These are phyloP conservation scores for Arthrobotrys musiformis DNA, from an alignment of 2,329 filamentous ascomycete genomes.

Conservation along the genomic window DNA sequence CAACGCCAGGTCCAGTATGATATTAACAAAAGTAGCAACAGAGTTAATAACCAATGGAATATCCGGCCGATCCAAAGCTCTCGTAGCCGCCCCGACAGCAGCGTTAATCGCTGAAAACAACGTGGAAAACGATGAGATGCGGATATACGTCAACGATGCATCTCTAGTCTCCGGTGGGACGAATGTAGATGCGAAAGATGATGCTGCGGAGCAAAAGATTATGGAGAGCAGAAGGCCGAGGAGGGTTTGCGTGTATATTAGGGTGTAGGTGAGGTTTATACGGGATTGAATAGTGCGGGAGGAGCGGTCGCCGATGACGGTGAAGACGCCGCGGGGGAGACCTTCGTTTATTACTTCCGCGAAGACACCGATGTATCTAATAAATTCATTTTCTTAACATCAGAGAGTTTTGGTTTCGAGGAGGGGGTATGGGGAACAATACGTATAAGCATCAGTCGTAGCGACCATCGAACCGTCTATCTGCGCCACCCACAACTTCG, in stretches of 20 bases:
- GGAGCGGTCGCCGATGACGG: conserved; percentile 74
- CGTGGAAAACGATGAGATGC: conserved; percentile 72
- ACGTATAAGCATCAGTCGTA: conserved; percentile 68
- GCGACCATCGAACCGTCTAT: conserved; percentile 73
- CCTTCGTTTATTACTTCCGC: conserved; percentile 78
- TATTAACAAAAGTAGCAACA: conserved; percentile 74
- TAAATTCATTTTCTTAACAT: too few species aligned
- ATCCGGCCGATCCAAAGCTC: conserved; percentile 75
- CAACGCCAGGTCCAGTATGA: conserved; percentile 73
- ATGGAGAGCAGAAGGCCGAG: conserved; percentile 72
- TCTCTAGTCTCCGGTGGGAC: conserved; percentile 71
- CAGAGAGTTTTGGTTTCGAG: background rate
- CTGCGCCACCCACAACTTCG: conserved; percentile 76
- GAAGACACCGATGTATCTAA: conserved; percentile 74
- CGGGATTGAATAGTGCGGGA: conserved; percentile 68
- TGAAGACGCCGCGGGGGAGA: conserved; percentile 74
- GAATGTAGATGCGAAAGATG: conserved; percentile 70
- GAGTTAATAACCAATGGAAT: conserved; percentile 75
- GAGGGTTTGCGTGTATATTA: conserved; percentile 71
- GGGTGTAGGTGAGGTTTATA: conserved; percentile 71
- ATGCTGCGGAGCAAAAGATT: conserved; percentile 69
- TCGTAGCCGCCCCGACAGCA: conserved; percentile 71
- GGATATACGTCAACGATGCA: conserved; percentile 72
- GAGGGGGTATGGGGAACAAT: background rate
- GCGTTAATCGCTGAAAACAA: conserved; percentile 73